A percentile compares a stretch with the other conserved stretches of the same genome.
phyloP scores from a whole-genome alignment of 768 basidiomycete species.

The Leccinellum albellum region DNA sequence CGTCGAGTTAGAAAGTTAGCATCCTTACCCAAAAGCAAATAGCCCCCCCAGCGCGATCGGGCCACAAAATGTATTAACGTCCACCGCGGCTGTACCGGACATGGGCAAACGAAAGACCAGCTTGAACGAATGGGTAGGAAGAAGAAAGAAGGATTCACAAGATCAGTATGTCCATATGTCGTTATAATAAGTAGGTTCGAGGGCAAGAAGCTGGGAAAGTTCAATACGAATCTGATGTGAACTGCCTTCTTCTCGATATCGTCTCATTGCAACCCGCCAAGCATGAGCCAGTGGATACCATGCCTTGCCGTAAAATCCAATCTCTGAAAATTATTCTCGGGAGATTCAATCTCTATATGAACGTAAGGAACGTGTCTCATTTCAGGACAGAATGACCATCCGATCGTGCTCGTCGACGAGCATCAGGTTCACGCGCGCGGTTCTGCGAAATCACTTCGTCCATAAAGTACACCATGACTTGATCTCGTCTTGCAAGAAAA shows the following conservation, averaged over 20 bases:
- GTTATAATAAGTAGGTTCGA: constrained; percentile 1
- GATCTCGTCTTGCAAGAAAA: neutral
- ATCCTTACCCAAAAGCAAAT: constrained; percentile 19
- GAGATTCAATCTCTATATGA: neutral
- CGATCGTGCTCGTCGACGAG: neutral
- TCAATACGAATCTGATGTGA: neutral
- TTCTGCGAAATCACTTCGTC: neutral
- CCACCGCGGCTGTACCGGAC: neutral
- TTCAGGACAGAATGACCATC: neutral
- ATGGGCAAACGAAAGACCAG: constrained; percentile 1
- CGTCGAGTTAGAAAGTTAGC: neutral
- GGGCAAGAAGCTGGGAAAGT: neutral
- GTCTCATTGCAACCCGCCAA: neutral
- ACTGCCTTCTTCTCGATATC: neutral
- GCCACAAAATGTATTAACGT: constrained; percentile 13
- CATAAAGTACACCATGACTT: neutral
- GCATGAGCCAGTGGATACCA: neutral
- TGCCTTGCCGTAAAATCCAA: neutral
- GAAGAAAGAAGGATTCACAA: neutral
- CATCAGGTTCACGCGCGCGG: neutral
- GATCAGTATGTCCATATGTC: neutral
- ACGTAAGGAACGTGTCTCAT: neutral
- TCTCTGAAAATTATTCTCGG: neutral
- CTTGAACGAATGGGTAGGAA: neutral
- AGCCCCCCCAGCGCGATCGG: constrained; percentile 23